phyloP scores from a whole-genome alignment of 2,329 filamentous ascomycete species.

The Raffaelea ambrosiae region DNA sequence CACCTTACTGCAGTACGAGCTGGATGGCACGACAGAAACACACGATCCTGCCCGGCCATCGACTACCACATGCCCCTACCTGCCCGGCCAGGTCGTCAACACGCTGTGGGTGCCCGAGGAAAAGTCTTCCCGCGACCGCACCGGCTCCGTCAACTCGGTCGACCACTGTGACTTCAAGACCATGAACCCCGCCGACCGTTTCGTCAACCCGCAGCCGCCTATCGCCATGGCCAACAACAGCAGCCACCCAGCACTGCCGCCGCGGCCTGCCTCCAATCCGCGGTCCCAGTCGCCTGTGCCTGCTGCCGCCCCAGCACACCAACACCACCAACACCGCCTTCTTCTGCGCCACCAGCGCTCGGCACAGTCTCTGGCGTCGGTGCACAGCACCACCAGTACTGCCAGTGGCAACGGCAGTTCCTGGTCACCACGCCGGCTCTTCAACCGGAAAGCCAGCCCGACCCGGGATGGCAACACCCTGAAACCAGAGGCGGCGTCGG shows the following conservation, averaged over 20 bases:
- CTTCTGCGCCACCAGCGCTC: conserved; percentile 26
- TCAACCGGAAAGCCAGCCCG: conserved; percentile 23
- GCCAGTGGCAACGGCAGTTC: conserved; percentile 19
- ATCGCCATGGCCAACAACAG: conserved; percentile 21
- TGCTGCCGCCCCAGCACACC: neutral
- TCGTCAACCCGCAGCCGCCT: conserved; percentile 56
- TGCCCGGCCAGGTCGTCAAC: conserved; percentile 85
- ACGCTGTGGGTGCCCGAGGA: conserved; percentile 73
- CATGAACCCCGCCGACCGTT: conserved; percentile 72
- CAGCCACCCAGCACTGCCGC: neutral
- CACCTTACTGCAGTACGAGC: conserved; percentile 59
- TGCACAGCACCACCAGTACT: too few species aligned
- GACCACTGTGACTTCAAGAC: conserved; percentile 55
- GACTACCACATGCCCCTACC: conserved; percentile 72
- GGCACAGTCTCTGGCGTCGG: conserved; percentile 27
- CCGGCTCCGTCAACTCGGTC: conserved; percentile 56
- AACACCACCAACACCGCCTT: neutral
- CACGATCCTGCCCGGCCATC: conserved; percentile 64
- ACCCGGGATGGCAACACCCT: neutral
- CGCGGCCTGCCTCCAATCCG: conserved; percentile 8
- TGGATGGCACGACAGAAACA: conserved; percentile 69
- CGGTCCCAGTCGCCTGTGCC: conserved; percentile 14
- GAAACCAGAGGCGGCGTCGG: neutral
- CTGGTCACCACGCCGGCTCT: conserved; percentile 36
- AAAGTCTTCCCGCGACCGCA: conserved; percentile 48